These are phyloP conservation scores for Elaeis oleifera DNA, from an alignment of 202 grass and related monocot genomes.

Conservation along the genomic window DNA sequence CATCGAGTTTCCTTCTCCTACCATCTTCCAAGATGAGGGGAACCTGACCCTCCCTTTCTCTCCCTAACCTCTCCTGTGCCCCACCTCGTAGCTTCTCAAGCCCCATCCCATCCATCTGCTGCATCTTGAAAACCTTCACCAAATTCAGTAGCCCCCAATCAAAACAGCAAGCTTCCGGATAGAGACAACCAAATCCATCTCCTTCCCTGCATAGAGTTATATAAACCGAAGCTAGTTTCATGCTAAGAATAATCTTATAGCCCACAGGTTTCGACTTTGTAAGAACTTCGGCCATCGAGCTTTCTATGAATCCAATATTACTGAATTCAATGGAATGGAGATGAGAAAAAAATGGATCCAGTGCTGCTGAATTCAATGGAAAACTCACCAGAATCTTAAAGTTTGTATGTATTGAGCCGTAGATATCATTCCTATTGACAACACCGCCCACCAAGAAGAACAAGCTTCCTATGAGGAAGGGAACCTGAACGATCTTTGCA, in stretches of 20 bases:
- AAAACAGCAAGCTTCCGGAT: constrained; percentile 58
- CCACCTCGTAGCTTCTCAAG: constrained; percentile 79
- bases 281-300: too few species aligned
- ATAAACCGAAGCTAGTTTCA: too few species aligned
- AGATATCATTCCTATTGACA: constrained; percentile 34
- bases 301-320: too few species aligned
- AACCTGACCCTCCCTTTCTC: constrained; percentile 60
- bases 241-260: too few species aligned
- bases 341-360: too few species aligned
- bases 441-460: constrained; percentile 60
- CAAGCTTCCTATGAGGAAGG: constrained; percentile 64
- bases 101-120: constrained; percentile 45
- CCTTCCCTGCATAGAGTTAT: constrained; percentile 39
- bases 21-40: constrained; percentile 65
- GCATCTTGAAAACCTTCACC: constrained; percentile 83
- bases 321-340: too few species aligned
- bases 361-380: too few species aligned
- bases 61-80: constrained; percentile 43
- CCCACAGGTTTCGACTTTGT: too few species aligned
- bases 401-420: not conserved
- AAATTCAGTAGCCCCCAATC: constrained; percentile 54
- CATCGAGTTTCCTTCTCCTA: constrained; percentile 9
- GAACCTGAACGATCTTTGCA: constrained; percentile 69
- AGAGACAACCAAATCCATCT: constrained; percentile 56
- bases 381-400: constrained; percentile 33